Conservation (phyloP, 768 basidiomycete genomes). For the Cyclocybe aegerita region DNA sequence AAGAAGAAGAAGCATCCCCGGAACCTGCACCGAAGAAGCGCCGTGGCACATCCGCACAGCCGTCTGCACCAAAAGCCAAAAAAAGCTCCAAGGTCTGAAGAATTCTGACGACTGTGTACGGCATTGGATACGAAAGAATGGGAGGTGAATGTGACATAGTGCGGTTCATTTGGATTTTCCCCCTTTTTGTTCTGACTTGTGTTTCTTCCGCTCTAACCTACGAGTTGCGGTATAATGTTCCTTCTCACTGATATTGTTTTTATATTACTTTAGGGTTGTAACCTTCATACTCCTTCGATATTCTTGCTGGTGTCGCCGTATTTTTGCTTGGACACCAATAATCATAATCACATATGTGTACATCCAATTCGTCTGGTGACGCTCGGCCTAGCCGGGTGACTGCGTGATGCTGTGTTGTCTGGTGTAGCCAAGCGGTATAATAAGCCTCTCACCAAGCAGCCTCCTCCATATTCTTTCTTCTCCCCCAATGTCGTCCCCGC, state of each 20-base stretch:
- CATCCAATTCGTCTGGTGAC: background rate
- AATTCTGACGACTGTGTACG: too few species aligned
- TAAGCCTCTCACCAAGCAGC: constrained; percentile 9
- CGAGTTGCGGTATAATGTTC: constrained; percentile 20
- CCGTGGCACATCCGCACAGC: constrained; percentile 21
- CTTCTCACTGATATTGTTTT: constrained; percentile 20
- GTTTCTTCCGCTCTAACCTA: constrained; percentile 23
- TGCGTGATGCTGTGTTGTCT: constrained; percentile 29
- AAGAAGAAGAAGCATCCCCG: constrained; percentile 26
- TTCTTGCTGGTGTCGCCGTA: constrained; percentile 18
- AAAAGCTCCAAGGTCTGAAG: constrained; percentile 24
- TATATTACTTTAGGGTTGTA: constrained; percentile 23
- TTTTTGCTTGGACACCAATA: constrained; percentile 21
- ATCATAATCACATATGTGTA: constrained; percentile 16
- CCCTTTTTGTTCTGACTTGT: constrained; percentile 11
- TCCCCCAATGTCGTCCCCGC: constrained; percentile 40
- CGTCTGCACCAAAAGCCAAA: constrained; percentile 23
- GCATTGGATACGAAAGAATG: too few species aligned
- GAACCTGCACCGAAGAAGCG: constrained; percentile 31
- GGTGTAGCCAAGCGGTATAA: constrained; percentile 3
- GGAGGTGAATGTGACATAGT: background rate
- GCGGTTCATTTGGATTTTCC: constrained; percentile 2
- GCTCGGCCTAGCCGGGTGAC: background rate
- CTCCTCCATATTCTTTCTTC: constrained; percentile 5
- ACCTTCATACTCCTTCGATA: constrained; percentile 14